phyloP scores from a whole-genome alignment of 768 basidiomycete genomes.

The Pleurotus platypus region DNA sequence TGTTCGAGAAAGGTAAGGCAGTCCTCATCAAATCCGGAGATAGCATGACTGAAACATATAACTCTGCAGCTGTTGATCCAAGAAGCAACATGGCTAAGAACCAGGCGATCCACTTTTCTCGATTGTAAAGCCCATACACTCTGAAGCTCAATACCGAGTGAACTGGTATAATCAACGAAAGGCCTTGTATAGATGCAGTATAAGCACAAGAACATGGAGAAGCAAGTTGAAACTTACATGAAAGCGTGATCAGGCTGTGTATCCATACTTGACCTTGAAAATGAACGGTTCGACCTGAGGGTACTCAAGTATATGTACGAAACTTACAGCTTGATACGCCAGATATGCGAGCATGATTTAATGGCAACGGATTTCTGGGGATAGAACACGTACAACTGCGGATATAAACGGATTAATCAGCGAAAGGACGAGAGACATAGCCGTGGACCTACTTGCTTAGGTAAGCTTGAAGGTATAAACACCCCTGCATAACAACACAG shows the following conservation, averaged over 20 bases:
- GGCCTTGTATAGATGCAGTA: neutral
- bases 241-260: neutral
- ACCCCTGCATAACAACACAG: neutral
- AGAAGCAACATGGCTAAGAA: neutral
- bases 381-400: neutral
- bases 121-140: neutral
- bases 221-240: neutral
- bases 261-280: neutral
- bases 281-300: neutral
- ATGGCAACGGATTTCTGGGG: neutral
- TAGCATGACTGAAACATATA: neutral
- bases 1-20: neutral
- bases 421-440: no score
- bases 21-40: neutral
- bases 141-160: neutral
- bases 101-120: neutral
- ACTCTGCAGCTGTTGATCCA: neutral
- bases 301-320: neutral
- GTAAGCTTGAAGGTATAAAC: neutral
- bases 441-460: neutral
- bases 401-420: neutral
- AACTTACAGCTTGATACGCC: neutral
- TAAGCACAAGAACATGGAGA: neutral
- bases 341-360: neutral
- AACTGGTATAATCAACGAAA: neutral